Percentiles rank a stretch among this genome's conserved stretches.
These are phyloP conservation scores for Manihot esculenta DNA, from an alignment of 441 rosid species.

Conservation along the genomic window DNA sequence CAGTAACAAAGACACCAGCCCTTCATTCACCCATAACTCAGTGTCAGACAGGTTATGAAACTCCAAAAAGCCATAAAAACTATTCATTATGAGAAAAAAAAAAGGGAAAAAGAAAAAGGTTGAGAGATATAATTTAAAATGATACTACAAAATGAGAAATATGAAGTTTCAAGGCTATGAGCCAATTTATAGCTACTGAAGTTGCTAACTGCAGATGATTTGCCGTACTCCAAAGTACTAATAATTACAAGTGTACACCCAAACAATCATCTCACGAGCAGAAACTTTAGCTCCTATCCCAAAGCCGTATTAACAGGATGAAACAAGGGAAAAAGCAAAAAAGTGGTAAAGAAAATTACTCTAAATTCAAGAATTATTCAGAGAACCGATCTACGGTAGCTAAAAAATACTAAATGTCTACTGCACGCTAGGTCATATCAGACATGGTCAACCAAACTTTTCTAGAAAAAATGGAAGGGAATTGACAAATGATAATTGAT, in stretches of 20 bases:
- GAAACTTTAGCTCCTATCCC: neutral
- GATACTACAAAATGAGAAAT: neutral
- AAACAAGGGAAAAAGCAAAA: neutral
- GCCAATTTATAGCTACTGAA: slow-evolving; percentile 2
- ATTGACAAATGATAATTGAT: neutral
- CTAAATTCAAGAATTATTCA: neutral
- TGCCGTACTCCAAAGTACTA: neutral
- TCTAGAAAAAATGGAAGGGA: neutral
- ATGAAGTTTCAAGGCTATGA: neutral
- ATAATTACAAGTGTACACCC: neutral
- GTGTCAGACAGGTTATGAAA: slow-evolving; percentile 25
- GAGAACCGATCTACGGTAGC: neutral
- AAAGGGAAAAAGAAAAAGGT: neutral
- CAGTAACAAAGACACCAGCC: slow-evolving; percentile 23
- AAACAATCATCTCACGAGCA: neutral
- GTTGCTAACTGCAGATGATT: neutral
- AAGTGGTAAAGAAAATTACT: slow-evolving; percentile 10
- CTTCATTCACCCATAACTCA: slow-evolving; percentile 27
- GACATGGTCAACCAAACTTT: neutral
- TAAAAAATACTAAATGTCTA: neutral
- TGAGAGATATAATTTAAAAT: neutral
- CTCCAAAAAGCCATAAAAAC: slow-evolving; percentile 2
- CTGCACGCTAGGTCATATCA: neutral
- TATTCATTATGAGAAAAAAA: too few species aligned
- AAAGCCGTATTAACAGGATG: neutral